These are phyloP conservation scores for Ophiobolus disseminans DNA, from an alignment of 2,329 filamentous ascomycete genomes.

Conservation along the genomic window DNA sequence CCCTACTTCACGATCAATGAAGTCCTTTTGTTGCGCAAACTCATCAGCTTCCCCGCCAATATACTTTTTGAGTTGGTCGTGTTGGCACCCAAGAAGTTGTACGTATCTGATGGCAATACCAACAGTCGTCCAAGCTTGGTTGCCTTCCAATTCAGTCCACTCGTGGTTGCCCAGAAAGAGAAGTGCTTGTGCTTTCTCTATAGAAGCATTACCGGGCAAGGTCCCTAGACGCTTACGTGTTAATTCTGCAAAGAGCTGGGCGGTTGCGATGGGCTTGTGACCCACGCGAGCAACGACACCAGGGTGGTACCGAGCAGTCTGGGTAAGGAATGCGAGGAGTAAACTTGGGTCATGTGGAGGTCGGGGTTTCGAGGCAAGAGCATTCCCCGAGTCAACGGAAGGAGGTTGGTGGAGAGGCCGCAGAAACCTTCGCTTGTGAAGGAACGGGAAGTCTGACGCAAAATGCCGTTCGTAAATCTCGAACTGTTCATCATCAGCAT, in stretches of 20 bases:
- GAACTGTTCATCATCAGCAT: slow-evolving; percentile 51
- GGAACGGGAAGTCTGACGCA: slow-evolving; percentile 73
- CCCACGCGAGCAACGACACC: slow-evolving; percentile 44
- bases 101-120: slow-evolving; percentile 67
- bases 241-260: slow-evolving; percentile 69
- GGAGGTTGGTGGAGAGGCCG: slow-evolving; percentile 33
- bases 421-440: slow-evolving; percentile 70
- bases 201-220: slow-evolving; percentile 52
- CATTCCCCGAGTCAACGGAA: slow-evolving; percentile 41
- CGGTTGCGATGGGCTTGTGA: slow-evolving; percentile 39
- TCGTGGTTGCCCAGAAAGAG: slow-evolving; percentile 76
- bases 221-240: slow-evolving; percentile 57
- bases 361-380: slow-evolving; percentile 37
- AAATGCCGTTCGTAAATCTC: slow-evolving; percentile 75
- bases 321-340: slow-evolving; percentile 70
- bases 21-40: slow-evolving; percentile 47
- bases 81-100: slow-evolving; percentile 46
- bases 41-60: slow-evolving; percentile 8
- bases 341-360: slow-evolving; percentile 63
- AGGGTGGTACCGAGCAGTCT: slow-evolving; percentile 74
- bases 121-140: slow-evolving; percentile 71
- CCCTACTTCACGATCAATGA: slow-evolving; percentile 68
- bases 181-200: slow-evolving; percentile 71
- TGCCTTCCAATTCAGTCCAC: slow-evolving; percentile 70
- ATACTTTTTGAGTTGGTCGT: slow-evolving; percentile 35